A percentile compares a stretch with the other conserved stretches of the same genome.
phyloP scores from a whole-genome alignment of 345 rosid species.

The Mallotus nudiflorus region DNA sequence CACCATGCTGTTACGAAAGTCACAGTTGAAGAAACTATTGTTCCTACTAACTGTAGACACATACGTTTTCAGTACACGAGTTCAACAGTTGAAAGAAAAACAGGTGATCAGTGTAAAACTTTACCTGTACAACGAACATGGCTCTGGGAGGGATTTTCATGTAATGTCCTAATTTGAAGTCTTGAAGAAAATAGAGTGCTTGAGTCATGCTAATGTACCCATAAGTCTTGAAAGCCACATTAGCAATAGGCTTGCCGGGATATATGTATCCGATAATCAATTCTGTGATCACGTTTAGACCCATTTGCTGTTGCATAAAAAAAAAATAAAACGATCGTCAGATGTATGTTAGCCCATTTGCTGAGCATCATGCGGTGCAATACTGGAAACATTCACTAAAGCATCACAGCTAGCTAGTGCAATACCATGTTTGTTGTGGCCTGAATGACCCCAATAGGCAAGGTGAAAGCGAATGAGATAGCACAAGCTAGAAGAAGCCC shows the following conservation, averaged over 20 bases:
- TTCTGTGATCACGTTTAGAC: constrained; percentile 80
- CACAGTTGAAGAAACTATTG: constrained; percentile 59
- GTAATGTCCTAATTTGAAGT: constrained; percentile 90
- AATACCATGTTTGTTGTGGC: constrained; percentile 81
- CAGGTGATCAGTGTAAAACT: no score
- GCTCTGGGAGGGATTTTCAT: constrained; percentile 88
- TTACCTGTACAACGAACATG: constrained; percentile 78
- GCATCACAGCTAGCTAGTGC: no score
- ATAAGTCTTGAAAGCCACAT: constrained; percentile 88
- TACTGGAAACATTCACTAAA: no score
- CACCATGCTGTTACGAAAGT: constrained; percentile 78
- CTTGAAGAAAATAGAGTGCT: constrained; percentile 60
- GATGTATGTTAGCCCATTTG: background rate
- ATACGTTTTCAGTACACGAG: background rate
- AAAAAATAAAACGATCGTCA: background rate
- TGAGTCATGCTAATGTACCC: constrained; percentile 81
- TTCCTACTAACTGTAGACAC: constrained; percentile 51
- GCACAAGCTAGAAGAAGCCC: constrained; percentile 63
- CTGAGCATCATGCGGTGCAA: no score
- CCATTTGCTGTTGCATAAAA: constrained; percentile 46
- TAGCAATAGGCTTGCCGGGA: constrained; percentile 85
- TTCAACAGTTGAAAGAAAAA: background rate
- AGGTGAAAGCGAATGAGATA: constrained; percentile 66
- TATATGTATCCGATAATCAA: constrained; percentile 67
- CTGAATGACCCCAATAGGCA: constrained; percentile 73